Evolutionary conservation across 1,284 basidiomycete species (phyloP), one percentile per base, ranked within the genome.

Genomic region (Apiotrichum brassicae): DNA sequence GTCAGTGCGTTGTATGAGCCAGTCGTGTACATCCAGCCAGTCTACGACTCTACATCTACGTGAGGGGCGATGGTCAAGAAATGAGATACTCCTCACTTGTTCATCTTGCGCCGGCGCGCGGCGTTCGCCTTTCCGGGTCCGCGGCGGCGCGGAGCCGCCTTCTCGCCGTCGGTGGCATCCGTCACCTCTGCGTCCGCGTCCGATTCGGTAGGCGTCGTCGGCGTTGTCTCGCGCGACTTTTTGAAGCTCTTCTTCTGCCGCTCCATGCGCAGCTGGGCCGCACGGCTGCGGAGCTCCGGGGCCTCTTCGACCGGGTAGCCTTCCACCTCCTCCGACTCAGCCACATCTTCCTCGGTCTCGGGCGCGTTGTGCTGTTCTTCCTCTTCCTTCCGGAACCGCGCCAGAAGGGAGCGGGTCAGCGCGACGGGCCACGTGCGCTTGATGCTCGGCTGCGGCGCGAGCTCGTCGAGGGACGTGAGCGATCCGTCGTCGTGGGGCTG

Each of bases 401-500:
- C 48, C 49, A 40, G 11, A 49, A 55, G 13, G 12, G 37, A 41
- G 42, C 60, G 54, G 37, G 45, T 30, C 16, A 65, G 58, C 35
- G 48, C 53, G 54, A 57, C 51, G 9, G 64, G 70, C 73, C 73
- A 75, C 19, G 72, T 69, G 22, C 60, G 48, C 34, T 43, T 48
- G 41, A 61, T 52, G 3, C 63, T 59, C 2, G 71, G 71, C 6
- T 54, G 25, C 14, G 50, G 53, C 5, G 70, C 61, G 28, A 73
- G 65, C n/a, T 54, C 56, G 2, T 60, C 57, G 23, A 72, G 53
- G 2, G 71, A 64, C 11, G 63, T 64, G 19, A 66, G 54, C 2
- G 57, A 48, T 1, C 69, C 68, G 42, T 70, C 64, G 3, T 65
- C 63, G 48, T 72, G 65, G 7, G 73, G 70, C 70, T 73, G 48